phyloP scores from a whole-genome alignment of 2,329 filamentous ascomycete species.

The Emericellopsis atlantica region DNA sequence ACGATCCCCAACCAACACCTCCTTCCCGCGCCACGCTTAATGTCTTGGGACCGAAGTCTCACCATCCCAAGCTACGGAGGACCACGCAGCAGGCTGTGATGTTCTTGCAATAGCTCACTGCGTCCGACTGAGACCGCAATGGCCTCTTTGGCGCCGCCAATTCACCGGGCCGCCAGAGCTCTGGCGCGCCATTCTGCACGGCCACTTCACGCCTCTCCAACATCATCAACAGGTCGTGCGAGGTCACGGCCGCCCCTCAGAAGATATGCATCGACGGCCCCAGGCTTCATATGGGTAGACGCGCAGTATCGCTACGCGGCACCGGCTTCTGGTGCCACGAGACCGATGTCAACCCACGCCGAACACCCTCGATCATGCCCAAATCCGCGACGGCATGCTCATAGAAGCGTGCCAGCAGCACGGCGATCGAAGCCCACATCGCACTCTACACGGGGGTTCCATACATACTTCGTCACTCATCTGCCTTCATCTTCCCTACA shows the following conservation, averaged over 20 bases:
- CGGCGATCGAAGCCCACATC: not conserved
- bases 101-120: too few species aligned
- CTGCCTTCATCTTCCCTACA: conserved; percentile 87
- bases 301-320: not conserved
- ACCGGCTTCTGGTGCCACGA: not conserved
- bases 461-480: conserved; percentile 96
- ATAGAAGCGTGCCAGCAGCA: not conserved
- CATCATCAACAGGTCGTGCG: not conserved
- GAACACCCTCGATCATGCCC: not conserved
- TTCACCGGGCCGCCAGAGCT: not conserved
- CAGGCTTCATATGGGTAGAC: not conserved
- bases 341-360: not conserved
- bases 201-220: not conserved
- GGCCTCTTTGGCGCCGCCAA: conserved; percentile 2
- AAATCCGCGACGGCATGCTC: not conserved
- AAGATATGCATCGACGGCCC: not conserved
- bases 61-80: too few species aligned
- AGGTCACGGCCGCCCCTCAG: not conserved
- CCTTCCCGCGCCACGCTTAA: too few species aligned
- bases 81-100: too few species aligned
- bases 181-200: not conserved
- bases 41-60: too few species aligned
- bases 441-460: conserved; percentile 46
- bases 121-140: not conserved
- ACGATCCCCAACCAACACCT: too few species aligned